These are phyloP conservation scores for Auriscalpium orientale DNA, from an alignment of 768 basidiomycete species.

Conservation along the genomic window DNA sequence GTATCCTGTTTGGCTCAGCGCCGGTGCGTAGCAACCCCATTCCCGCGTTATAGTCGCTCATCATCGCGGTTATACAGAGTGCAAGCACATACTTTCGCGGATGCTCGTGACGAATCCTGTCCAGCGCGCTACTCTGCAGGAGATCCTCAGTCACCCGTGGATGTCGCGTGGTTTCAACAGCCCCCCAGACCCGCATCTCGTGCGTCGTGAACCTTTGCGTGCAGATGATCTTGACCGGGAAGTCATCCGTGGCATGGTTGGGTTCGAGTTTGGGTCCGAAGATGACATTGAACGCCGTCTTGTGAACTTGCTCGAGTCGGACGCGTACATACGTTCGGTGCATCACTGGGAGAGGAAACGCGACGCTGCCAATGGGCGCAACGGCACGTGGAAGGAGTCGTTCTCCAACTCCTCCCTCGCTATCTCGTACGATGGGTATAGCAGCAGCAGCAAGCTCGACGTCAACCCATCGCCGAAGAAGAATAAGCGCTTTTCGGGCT, in stretches of 20 bases:
- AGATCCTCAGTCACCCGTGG: slow-evolving; percentile 87
- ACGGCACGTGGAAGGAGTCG: slow-evolving; percentile 44
- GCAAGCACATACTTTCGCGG: slow-evolving; percentile 85
- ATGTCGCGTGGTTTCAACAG: slow-evolving; percentile 83
- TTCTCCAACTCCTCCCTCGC: slow-evolving; percentile 66
- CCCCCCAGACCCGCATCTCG: slow-evolving; percentile 76
- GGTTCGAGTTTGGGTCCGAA: slow-evolving; percentile 91
- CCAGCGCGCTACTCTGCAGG: slow-evolving; percentile 71
- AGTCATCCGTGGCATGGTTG: slow-evolving; percentile 86
- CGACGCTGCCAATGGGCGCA: slow-evolving; percentile 28
- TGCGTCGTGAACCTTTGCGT: slow-evolving; percentile 84
- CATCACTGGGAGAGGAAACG: slow-evolving; percentile 74
- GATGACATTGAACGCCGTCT: slow-evolving; percentile 79
- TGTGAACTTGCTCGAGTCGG: slow-evolving; percentile 64
- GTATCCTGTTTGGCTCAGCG: slow-evolving; percentile 94
- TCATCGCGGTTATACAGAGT: slow-evolving; percentile 48
- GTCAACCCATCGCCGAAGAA: slow-evolving; percentile 36
- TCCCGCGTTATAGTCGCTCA: not conserved
- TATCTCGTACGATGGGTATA: slow-evolving; percentile 44
- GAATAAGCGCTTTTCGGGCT: slow-evolving; percentile 84
- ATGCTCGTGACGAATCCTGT: slow-evolving; percentile 96
- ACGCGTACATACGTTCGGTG: slow-evolving; percentile 67
- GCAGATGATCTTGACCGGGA: slow-evolving; percentile 81
- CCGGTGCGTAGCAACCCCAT: slow-evolving; percentile 46
- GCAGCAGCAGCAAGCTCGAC: slow-evolving; percentile 32